Evolutionary conservation across 2,329 filamentous ascomycete species (phyloP).

Genomic region (Escovopsis weberi): DNA sequence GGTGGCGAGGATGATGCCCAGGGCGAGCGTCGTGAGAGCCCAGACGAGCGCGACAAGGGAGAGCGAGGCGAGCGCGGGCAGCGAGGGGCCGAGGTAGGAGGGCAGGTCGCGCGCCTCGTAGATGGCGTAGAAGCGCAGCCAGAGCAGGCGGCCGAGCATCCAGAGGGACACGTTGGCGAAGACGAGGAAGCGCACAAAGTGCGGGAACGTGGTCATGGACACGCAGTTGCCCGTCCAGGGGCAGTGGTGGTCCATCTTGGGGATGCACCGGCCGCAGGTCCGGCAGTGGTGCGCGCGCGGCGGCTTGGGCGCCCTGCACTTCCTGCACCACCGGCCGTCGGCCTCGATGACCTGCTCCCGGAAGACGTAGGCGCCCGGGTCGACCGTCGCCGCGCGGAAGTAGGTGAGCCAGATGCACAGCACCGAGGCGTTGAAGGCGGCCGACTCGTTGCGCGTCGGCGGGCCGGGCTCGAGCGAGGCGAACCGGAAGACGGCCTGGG

Average conservation of each 20-base stretch:
- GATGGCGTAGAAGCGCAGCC: constrained; percentile 39
- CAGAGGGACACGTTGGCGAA: constrained; percentile 54
- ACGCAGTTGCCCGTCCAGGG: constrained; percentile 79
- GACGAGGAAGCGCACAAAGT: constrained; percentile 66
- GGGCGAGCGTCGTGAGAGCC: constrained; percentile 43
- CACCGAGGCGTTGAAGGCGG: constrained; percentile 53
- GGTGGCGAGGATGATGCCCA: constrained; percentile 51
- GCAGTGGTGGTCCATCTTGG: constrained; percentile 78
- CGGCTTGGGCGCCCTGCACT: constrained; percentile 61
- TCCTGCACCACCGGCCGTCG: constrained; percentile 50
- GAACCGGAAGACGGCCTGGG: constrained; percentile 54
- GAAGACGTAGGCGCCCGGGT: constrained; percentile 42
- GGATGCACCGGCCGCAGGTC: constrained; percentile 58
- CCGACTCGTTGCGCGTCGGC: constrained; percentile 38
- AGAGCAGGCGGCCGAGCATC: constrained; percentile 45
- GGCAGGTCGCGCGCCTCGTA: constrained; percentile 55
- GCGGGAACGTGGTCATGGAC: constrained; percentile 65
- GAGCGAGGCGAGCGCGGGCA: constrained; percentile 43
- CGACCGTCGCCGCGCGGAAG: constrained; percentile 41
- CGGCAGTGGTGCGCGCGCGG: constrained; percentile 71
- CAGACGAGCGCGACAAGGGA: constrained; percentile 44
- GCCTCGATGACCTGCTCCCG: constrained; percentile 20
- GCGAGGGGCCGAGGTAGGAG: constrained; percentile 56
- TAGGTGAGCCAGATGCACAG: constrained; percentile 55
- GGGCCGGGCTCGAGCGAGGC: constrained; percentile 42